Evolutionary conservation across 2,329 filamentous ascomycete genomes (phyloP).

Genomic region (Ascochyta lentis): DNA sequence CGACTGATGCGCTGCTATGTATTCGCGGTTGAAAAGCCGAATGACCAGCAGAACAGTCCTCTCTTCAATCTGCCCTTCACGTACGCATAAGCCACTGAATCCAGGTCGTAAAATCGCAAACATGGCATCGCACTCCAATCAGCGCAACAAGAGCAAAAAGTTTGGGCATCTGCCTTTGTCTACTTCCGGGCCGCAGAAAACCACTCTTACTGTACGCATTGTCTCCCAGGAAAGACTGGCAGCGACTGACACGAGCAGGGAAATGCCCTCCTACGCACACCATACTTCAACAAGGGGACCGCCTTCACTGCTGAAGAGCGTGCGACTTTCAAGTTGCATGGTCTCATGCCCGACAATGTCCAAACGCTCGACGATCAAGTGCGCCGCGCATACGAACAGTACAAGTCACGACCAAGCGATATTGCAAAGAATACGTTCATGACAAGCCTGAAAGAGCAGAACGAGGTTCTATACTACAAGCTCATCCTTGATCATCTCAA

Average conservation of each 20-base stretch:
- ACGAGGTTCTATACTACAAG: conserved; percentile 81
- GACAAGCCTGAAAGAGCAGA: conserved; percentile 84
- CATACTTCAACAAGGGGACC: conserved; percentile 83
- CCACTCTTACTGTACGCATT: conserved; percentile 46
- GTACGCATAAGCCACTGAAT: background rate
- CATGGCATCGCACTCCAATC: conserved; percentile 22
- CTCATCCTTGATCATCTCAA: conserved; percentile 78
- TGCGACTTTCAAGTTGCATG: conserved; percentile 70
- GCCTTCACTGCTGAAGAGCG: conserved; percentile 76
- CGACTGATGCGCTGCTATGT: background rate
- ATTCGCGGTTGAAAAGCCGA: background rate
- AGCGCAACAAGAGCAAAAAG: conserved; percentile 41
- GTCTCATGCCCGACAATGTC: conserved; percentile 73
- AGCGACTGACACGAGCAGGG: conserved; percentile 31
- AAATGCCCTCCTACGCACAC: conserved; percentile 65
- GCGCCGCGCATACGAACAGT: conserved; percentile 81
- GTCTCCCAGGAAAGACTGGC: background rate
- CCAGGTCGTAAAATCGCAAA: background rate
- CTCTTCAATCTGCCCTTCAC: background rate
- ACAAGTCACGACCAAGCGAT: conserved; percentile 65
- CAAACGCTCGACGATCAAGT: conserved; percentile 80
- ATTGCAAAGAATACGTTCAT: conserved; percentile 88
- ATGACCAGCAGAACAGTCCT: background rate
- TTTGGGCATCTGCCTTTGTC: conserved; percentile 51
- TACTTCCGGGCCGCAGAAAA: conserved; percentile 51